Evolutionary conservation across 768 basidiomycete species (phyloP), one percentile per base, ranked within the genome.

Genomic region (Piloderma croceum): DNA sequence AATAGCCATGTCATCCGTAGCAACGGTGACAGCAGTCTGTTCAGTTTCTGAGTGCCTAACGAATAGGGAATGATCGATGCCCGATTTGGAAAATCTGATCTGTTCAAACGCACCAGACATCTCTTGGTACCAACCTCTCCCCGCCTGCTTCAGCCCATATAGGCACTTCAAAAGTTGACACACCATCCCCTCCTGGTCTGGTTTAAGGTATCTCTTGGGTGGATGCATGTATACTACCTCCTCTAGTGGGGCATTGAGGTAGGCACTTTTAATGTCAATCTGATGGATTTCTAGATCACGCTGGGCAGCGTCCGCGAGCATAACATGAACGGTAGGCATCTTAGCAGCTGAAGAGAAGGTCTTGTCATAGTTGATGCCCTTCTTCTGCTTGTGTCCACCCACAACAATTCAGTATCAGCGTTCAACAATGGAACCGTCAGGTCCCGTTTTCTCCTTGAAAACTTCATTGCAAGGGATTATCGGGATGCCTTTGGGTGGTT

Each of bases 141-240:
- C 55, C 5, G 61, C 49, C 45, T 67, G 67, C 29, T 64, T 62
- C 5, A 68, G 57, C 0, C 67, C 64, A 41, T 68, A 68, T 6
- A 68, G 45, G 0, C 56, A 44, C 42, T 63, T 61, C 4, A n/a
- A 13, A 3, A 68, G 57, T 1, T 23, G 21, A 5, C 52, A 50
- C 15, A 63, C 48, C 2, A 38, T 12, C 24, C 49, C 24, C 10
- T 31, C 29, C 19, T 24, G n/a, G n/a, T n/a, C n/a, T n/a, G n/a
- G n/a, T n/a, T n/a, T n/a, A n/a, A n/a, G n/a, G n/a, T n/a, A n/a
- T n/a, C n/a, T n/a, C n/a, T n/a, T n/a, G n/a, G n/a, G n/a, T n/a
- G n/a, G 52, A 19, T 46, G 34, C 54, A 59, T 53, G 46, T 57
- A 59, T 38, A 61, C 56, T 15, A 36, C 31, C 17, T 53, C 38